A percentile compares a stretch with the other conserved stretches of the same genome.
These are phyloP conservation scores for Tricharina praecox DNA, from an alignment of 495 filamentous ascomycete species.

Conservation along the genomic window DNA sequence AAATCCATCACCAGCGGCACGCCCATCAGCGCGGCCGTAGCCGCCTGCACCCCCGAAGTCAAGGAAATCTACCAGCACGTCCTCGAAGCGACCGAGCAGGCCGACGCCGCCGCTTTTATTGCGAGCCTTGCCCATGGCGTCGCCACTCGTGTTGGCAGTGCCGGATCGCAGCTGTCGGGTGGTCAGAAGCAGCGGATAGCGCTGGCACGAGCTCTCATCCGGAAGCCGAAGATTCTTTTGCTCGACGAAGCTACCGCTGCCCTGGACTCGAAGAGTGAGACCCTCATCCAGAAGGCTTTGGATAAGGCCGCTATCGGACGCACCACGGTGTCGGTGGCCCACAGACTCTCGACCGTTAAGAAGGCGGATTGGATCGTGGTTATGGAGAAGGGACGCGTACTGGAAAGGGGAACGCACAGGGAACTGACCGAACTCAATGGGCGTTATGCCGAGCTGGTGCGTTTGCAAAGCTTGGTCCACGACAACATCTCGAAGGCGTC, in stretches of 20 bases:
- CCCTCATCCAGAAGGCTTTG: constrained; percentile 33
- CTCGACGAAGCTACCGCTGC: constrained; percentile 44
- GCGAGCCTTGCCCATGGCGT: constrained; percentile 30
- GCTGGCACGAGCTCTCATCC: constrained; percentile 37
- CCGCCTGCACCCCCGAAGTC: not conserved
- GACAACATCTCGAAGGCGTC: not conserved
- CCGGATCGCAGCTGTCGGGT: constrained; percentile 35
- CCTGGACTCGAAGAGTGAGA: constrained; percentile 35
- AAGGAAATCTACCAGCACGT: constrained; percentile 25
- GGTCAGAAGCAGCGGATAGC: constrained; percentile 49
- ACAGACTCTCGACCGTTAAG: constrained; percentile 40
- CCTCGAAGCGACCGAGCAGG: constrained; percentile 24
- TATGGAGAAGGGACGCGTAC: constrained; percentile 31
- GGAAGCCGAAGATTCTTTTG: constrained; percentile 34
- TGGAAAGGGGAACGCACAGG: constrained; percentile 37
- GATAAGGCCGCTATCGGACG: constrained; percentile 20
- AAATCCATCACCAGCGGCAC: constrained; percentile 4
- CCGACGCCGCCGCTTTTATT: constrained; percentile 34
- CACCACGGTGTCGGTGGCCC: constrained; percentile 36
- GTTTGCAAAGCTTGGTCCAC: constrained; percentile 13
- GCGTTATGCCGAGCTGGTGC: constrained; percentile 31
- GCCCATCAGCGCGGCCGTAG: not conserved
- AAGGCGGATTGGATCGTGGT: constrained; percentile 39
- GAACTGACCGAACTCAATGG: constrained; percentile 31
- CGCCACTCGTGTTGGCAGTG: constrained; percentile 33